Conservation (phyloP, 805 yeast genomes). For the Candida koratica region DNA sequence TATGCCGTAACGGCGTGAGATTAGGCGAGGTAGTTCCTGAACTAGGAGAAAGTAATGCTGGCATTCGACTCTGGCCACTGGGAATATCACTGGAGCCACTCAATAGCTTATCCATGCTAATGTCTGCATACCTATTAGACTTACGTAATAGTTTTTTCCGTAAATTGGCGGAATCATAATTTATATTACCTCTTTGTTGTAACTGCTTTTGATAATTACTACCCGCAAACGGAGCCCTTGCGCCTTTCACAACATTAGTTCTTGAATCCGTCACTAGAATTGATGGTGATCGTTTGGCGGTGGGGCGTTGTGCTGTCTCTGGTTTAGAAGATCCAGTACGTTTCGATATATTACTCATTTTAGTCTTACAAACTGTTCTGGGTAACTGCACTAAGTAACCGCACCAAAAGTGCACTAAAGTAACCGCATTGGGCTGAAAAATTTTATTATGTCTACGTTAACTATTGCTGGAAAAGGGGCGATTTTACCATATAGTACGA, state of each 20-base stretch:
- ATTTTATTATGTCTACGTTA: conserved; percentile 39
- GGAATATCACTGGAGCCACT: conserved; percentile 85
- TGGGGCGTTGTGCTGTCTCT: conserved; percentile 30
- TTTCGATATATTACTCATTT: conserved; percentile 4
- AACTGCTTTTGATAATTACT: conserved; percentile 42
- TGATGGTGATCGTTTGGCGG: conserved; percentile 87
- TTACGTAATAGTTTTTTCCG: conserved; percentile 27
- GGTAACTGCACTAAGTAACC: no score
- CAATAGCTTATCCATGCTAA: conserved; percentile 75
- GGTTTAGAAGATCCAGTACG: conserved; percentile 7
- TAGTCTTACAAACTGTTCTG: background rate
- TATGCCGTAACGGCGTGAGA: conserved; percentile 1
- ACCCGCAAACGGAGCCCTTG: conserved; percentile 81
- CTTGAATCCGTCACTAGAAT: conserved; percentile 90
- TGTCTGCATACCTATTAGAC: conserved; percentile 58
- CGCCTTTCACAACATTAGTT: conserved; percentile 44
- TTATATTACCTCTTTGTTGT: conserved; percentile 16
- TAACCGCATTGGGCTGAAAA: conserved; percentile 1
- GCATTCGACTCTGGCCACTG: conserved; percentile 58
- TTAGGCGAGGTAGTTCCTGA: conserved; percentile 14
- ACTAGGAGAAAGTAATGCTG: conserved; percentile 17
- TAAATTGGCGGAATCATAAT: conserved; percentile 13
- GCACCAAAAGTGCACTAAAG: no score
- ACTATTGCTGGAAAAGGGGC: conserved; percentile 85
- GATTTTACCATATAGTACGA: conserved; percentile 69